A percentile compares a stretch with the other conserved stretches of the same genome.
Evolutionary conservation across 805 yeast genomes (phyloP).

Genomic region (Pichia heedii): DNA sequence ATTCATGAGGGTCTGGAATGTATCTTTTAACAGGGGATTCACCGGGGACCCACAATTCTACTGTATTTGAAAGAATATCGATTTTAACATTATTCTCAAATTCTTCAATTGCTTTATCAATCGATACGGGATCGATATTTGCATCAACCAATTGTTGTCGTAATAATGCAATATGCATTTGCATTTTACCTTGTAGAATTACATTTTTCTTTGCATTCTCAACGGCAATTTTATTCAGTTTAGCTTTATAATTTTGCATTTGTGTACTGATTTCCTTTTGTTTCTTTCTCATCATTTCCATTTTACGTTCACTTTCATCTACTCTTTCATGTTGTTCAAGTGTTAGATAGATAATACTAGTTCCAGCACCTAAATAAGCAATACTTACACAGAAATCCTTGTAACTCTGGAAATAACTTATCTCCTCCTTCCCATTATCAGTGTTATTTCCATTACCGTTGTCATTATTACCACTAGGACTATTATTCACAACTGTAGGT

Average conservation of each 20-base stretch:
- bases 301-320: constrained; percentile 19
- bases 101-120: constrained; percentile 43
- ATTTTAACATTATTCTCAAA: constrained; percentile 52
- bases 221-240: constrained; percentile 42
- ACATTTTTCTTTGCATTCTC: constrained; percentile 42
- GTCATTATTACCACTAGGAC: neutral
- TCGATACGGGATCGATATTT: constrained; percentile 48
- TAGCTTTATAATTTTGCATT: constrained; percentile 41
- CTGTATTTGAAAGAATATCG: constrained; percentile 46
- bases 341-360: constrained; percentile 5
- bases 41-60: constrained; percentile 56
- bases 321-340: constrained; percentile 17
- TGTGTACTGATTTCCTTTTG: constrained; percentile 36
- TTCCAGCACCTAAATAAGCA: constrained; percentile 10
- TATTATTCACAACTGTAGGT: no score
- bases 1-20: constrained; percentile 55
- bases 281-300: constrained; percentile 16
- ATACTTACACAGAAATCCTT: constrained; percentile 8
- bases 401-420: constrained; percentile 2
- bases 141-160: constrained; percentile 50
- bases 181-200: constrained; percentile 49
- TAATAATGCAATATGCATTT: constrained; percentile 56
- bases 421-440: neutral
- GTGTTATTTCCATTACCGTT: neutral
- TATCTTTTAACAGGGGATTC: constrained; percentile 38